Evolutionary conservation across 441 rosid genomes (phyloP), one percentile per base, ranked within the genome.

Genomic region (Eruca vesicaria): DNA sequence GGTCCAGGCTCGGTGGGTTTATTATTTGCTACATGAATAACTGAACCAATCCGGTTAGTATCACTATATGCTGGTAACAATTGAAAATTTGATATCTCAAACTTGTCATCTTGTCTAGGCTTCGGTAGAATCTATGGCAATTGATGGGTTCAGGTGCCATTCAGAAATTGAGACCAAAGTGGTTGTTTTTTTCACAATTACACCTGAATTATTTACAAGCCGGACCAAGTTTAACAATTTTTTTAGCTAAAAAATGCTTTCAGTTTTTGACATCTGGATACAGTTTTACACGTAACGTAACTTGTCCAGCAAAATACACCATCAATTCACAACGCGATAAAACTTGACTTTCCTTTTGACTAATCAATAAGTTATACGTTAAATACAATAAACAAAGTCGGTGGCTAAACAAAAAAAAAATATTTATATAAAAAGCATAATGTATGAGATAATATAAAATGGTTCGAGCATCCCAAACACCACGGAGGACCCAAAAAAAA

Each of bases 1-100:
- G 69, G 68, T 61, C 73, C 56, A 64, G 35, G 72, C 18, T 35
- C 36, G 12, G 63, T 77, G 33, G 33, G 74, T 55, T 75, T 18
- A 18, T 28, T 74, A 0, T 53, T 38, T 63, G 5, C 18, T 73
- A 8, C 69, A 18, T 4, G 9, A 48, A 19, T 33, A 16, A 12
- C 32, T 11, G 38, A 61, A 61, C 66, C 12, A 18, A 61, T 18
- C 66, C 50, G 52, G 71, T 65, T 36, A 15, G 41, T 26, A 50
- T 63, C 41, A 62, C 4, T 28, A 28, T n/a, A n/a, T n/a, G n/a
- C n/a, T n/a, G n/a, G n/a, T n/a, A n/a, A n/a, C n/a, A 32, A 32
- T 5, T 0, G 9, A 4, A 3, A 38, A 3, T 6, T 45, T 61
- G 6, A 18, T 11, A 36, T 20, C 15, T 62, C 43, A 61, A 62